Conservation (phyloP, 805 yeast species). For the Candida cerambycidarum region DNA sequence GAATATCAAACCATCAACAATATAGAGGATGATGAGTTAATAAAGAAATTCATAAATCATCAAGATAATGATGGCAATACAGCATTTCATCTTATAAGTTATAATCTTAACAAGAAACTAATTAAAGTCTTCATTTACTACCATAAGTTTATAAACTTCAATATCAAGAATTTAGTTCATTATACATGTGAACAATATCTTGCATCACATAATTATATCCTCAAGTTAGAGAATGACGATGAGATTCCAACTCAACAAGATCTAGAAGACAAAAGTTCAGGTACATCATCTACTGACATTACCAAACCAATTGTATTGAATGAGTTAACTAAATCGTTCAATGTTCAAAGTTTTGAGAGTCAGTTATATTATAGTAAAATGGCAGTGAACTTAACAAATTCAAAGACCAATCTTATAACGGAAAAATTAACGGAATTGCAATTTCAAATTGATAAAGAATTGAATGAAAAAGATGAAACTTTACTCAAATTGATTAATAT, state of each 20-base stretch:
- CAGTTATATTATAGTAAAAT: slow-evolving; percentile 36
- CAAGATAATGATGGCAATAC: slow-evolving; percentile 94
- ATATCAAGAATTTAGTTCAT: slow-evolving; percentile 40
- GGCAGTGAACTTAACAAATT: slow-evolving; percentile 33
- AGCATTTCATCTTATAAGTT: slow-evolving; percentile 86
- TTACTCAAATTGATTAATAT: slow-evolving; percentile 27
- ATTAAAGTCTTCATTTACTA: slow-evolving; percentile 81
- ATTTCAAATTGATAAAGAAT: slow-evolving; percentile 37
- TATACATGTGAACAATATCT: slow-evolving; percentile 47
- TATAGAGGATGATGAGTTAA: slow-evolving; percentile 22
- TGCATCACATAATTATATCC: slow-evolving; percentile 29
- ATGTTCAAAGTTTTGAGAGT: slow-evolving; percentile 34
- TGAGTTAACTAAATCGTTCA: slow-evolving; percentile 11
- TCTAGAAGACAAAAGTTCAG: neutral
- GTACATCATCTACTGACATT: slow-evolving; percentile 3
- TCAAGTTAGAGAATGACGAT: slow-evolving; percentile 22
- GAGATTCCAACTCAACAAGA: slow-evolving; percentile 9
- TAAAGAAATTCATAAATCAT: slow-evolving; percentile 66
- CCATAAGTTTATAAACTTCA: slow-evolving; percentile 66
- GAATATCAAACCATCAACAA: slow-evolving; percentile 22
- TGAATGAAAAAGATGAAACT: slow-evolving; percentile 35
- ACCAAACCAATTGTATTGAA: slow-evolving; percentile 5
- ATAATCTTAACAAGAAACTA: slow-evolving; percentile 67
- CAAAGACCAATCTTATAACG: slow-evolving; percentile 33
- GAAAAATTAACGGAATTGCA: slow-evolving; percentile 41